phyloP scores from a whole-genome alignment of 2,329 filamentous ascomycete genomes.

The Fusarium graminum region DNA sequence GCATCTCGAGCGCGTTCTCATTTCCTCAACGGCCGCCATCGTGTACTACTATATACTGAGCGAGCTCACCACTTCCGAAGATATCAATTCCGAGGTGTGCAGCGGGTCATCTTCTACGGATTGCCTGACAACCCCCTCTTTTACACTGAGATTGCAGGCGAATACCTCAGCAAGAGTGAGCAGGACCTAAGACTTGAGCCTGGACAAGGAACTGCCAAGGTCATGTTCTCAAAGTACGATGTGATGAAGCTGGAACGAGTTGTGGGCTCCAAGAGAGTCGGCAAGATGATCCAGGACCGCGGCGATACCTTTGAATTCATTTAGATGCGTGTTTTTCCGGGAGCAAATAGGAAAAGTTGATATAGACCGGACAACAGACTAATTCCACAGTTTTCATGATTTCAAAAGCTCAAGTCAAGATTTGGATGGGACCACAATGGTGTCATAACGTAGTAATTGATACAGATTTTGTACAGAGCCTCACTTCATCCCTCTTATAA shows the following conservation, averaged over 20 bases:
- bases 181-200: constrained; percentile 67
- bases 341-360: constrained; percentile 21
- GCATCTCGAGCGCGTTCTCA: constrained; percentile 87
- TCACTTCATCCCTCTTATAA: constrained; percentile 30
- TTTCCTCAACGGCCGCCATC: constrained; percentile 85
- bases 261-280: constrained; percentile 83
- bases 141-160: constrained; percentile 81
- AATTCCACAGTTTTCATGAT: neutral
- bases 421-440: constrained; percentile 25
- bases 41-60: constrained; percentile 90
- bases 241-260: constrained; percentile 88
- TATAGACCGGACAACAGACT: constrained; percentile 5
- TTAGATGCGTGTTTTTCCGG: constrained; percentile 57
- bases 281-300: constrained; percentile 84
- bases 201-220: constrained; percentile 70
- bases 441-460: constrained; percentile 47
- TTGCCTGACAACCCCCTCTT: constrained; percentile 89
- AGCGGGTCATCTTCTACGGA: constrained; percentile 88
- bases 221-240: constrained; percentile 90
- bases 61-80: constrained; percentile 96
- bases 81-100: constrained; percentile 85
- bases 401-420: constrained; percentile 16
- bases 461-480: constrained; percentile 51
- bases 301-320: constrained; percentile 97
- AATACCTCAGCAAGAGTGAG: constrained; percentile 72